phyloP scores from a whole-genome alignment of 768 basidiomycete genomes.

The Boletus reticulatus region DNA sequence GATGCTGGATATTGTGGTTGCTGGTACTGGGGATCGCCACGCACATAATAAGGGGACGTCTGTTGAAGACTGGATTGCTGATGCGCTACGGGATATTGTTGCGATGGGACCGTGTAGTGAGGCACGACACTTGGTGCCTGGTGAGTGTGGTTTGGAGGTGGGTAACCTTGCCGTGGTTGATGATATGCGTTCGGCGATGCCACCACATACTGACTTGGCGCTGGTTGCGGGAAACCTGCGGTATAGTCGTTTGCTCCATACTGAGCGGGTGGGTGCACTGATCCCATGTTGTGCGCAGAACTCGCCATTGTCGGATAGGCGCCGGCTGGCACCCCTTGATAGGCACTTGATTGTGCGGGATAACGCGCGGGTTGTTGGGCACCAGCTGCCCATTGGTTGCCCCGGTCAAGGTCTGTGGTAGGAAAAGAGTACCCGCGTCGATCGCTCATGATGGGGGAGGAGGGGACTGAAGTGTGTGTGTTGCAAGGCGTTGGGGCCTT shows the following conservation, averaged over 20 bases:
- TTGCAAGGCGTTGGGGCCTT: slow-evolving; percentile 6
- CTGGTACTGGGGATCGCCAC: slow-evolving; percentile 22
- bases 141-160: slow-evolving; percentile 25
- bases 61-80: slow-evolving; percentile 16
- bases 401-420: slow-evolving; percentile 13
- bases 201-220: slow-evolving; percentile 22
- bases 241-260: slow-evolving; percentile 26
- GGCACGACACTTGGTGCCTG: slow-evolving; percentile 36
- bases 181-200: slow-evolving; percentile 17
- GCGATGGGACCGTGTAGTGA: slow-evolving; percentile 28
- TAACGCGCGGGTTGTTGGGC: slow-evolving; percentile 26
- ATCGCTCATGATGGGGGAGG: slow-evolving; percentile 23
- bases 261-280: slow-evolving; percentile 18
- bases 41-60: slow-evolving; percentile 38
- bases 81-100: slow-evolving; percentile 28
- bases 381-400: slow-evolving; percentile 23
- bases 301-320: slow-evolving; percentile 18
- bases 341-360: slow-evolving; percentile 18
- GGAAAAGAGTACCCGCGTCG: slow-evolving; percentile 31
- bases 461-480: slow-evolving; percentile 6
- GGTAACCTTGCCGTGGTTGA: slow-evolving; percentile 27
- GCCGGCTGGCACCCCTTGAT: slow-evolving; percentile 15
- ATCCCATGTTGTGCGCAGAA: slow-evolving; percentile 17
- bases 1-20: slow-evolving; percentile 53
- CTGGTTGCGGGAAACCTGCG: slow-evolving; percentile 10